Base-by-base conservation (phyloP, 2,329 filamentous ascomycete species). In the Fusarium heterosporum region DNA sequence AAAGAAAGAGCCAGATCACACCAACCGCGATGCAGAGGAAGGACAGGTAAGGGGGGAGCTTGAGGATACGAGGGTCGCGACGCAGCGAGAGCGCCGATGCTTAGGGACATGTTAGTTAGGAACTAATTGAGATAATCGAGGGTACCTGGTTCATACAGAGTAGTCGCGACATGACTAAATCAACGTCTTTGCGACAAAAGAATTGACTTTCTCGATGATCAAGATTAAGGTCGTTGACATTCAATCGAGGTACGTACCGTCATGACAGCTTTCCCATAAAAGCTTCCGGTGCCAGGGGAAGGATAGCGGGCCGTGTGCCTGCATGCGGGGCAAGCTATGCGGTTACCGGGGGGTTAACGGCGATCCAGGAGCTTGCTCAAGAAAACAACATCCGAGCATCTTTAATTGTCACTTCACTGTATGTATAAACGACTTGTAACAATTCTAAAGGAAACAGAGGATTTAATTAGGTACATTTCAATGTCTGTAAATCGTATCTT, bases 21-120 rank as follows among this genome's bases (percentile, higher is more conserved):
- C 96, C 96, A 73, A 97, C 86, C 47, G 95, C 73, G 72, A 98
- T 89, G 79, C 92, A 96, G 39, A 97, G 82, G 50, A 93, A 85
- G 32, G 95, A 97, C 32, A 98, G 82, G 81, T 96, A 95, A 14
- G 93, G 93, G 39, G 95, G 94, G 17, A 97, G 81, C 80, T 92
- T 92, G 67, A 96, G 87, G 58, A 97, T 83, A 69, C 92, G 88
- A 72, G 92, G 91, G 78, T 97, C 92, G 78, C 89, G 89, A 75
- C 93, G 90, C 75, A 97, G 83, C 72, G 87, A 86, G 72, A 92
- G 80, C 66, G 89, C 83, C 73, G 90, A 83, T 67, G 86, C 86
- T 88, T 34, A 34, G 43, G 22, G 36, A 51, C 22, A 30, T 40
- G 34, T 68, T 30, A 69, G 63, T 28, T 28, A 28, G 26, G 36